These are phyloP conservation scores for Russula ochroleuca DNA, from an alignment of 768 basidiomycete species.

Conservation along the genomic window DNA sequence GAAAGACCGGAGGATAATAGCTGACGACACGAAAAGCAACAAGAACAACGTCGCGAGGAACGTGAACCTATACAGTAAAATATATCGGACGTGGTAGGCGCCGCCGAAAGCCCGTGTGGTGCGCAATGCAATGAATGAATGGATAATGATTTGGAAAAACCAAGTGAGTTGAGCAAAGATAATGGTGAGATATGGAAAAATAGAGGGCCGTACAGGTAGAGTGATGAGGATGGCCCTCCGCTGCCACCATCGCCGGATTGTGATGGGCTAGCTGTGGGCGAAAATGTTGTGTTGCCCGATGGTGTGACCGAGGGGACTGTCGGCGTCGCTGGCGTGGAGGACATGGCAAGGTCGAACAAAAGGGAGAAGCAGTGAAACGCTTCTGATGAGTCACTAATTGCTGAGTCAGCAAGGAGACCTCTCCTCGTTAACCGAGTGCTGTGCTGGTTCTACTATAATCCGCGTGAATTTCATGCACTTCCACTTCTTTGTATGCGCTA, in stretches of 20 bases:
- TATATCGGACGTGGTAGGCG: no score
- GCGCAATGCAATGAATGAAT: slow-evolving; percentile 2
- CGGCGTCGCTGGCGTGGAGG: background rate
- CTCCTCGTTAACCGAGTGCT: no score
- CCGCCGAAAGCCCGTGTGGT: no score
- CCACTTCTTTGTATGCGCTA: background rate
- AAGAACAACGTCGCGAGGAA: slow-evolving; percentile 70
- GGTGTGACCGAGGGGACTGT: background rate
- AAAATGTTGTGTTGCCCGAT: background rate
- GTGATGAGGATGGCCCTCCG: slow-evolving; percentile 26
- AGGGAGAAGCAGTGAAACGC: background rate
- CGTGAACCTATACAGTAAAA: no score
- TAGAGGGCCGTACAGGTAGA: slow-evolving; percentile 26
- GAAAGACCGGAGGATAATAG: slow-evolving; percentile 61
- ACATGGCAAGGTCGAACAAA: slow-evolving; percentile 7
- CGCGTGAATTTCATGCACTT: background rate
- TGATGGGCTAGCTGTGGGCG: background rate
- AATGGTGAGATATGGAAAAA: background rate
- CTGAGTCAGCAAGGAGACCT: background rate
- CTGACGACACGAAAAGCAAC: slow-evolving; percentile 58
- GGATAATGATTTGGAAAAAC: no score
- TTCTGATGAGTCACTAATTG: background rate
- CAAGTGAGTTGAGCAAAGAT: slow-evolving; percentile 5
- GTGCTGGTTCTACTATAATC: background rate
- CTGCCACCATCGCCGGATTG: background rate